Evolutionary conservation across 305 asterid genomes (phyloP), one percentile per base, ranked within the genome.

Genomic region (Lippia alba): DNA sequence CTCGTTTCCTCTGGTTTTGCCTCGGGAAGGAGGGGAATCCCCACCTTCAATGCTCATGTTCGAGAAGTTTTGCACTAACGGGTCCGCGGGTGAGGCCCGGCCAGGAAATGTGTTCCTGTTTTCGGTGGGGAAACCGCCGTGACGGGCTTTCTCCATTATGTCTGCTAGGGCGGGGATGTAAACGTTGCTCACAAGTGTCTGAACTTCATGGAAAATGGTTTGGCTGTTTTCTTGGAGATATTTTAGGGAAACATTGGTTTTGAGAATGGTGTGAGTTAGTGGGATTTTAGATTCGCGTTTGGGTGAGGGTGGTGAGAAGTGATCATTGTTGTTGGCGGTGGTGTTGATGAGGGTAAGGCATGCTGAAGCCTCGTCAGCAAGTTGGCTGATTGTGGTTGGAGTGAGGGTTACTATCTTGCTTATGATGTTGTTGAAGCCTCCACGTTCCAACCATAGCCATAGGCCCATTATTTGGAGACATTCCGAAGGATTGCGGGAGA

Each of bases 361-460:
- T 4, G 70, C 30, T 3, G 79, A 11, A 16, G 91, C 94, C 78
- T 87, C 94, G 2, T 80, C 87, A n/a, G 83, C 87, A 51, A 81
- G 76, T 24, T 70, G 73, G 36, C 74, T 67, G 49, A 89, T 70
- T 18, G 78, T 11, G 45, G 59, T 5, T 0, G 58, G 70, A 12
- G 85, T 72, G 59, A 72, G 54, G 17, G 74, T 33, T 66, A 67
- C 60, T 70, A 90, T 75, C 58, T 48, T 80, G 46, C 64, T 45
- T 1, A 86, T 57, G 60, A 75, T 12, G 51, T 69, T 48, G 55
- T 51, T 32, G 64, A 67, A 66, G 34, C 82, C 83, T 5, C 46
- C 20, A 12, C 74, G 79, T 71, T 89, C 90, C 18, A 90, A 33
- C 89, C 89, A 86, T 50, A 86, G 59, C 96, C 94, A 87, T 11